These are phyloP conservation scores for Cucurbita maxima DNA, from an alignment of 306 rosid species.

Conservation along the genomic window DNA sequence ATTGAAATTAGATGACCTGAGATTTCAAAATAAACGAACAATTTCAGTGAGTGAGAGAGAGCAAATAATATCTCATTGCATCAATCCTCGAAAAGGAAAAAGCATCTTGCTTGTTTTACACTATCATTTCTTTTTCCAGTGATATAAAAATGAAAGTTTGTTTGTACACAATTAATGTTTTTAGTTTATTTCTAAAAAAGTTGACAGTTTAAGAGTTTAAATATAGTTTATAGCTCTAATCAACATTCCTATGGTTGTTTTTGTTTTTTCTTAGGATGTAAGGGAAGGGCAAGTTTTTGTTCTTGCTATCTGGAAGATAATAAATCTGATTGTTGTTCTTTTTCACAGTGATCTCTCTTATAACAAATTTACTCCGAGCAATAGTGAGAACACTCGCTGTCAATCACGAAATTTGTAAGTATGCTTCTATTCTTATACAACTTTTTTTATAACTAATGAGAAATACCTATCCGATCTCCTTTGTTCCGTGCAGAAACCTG, in stretches of 20 bases:
- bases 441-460: background rate
- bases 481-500: slow-evolving; percentile 25
- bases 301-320: background rate
- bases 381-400: background rate
- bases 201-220: background rate
- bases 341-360: slow-evolving; percentile 40
- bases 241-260: background rate
- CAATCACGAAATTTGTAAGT: background rate
- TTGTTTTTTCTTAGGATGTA: background rate
- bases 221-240: background rate
- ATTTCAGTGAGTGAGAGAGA: background rate
- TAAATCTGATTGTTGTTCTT: background rate
- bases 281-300: background rate
- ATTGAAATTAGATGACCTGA: background rate
- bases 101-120: background rate
- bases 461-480: background rate
- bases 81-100: background rate
- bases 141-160: background rate
- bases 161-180: background rate
- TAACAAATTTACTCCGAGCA: slow-evolving; percentile 23
- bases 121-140: background rate
- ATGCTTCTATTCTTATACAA: slow-evolving; percentile 4
- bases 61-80: background rate
- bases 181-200: no score
- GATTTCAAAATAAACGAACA: background rate